phyloP scores from a whole-genome alignment of 2,329 filamentous ascomycete genomes.

The Fulvia fulva region DNA sequence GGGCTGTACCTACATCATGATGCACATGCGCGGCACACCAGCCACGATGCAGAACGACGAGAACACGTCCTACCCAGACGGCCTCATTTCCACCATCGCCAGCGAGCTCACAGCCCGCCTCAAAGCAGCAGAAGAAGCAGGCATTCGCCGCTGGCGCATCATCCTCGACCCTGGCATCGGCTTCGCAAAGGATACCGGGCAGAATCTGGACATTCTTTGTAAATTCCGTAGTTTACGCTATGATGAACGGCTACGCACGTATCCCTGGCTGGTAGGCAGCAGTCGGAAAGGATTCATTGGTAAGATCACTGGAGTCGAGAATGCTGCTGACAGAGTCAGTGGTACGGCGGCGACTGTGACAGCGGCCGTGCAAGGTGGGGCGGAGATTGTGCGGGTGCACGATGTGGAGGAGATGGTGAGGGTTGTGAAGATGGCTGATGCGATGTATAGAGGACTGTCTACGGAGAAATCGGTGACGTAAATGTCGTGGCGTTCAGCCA shows the following conservation, averaged over 20 bases:
- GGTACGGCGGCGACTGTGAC: conserved; percentile 87
- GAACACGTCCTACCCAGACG: conserved; percentile 57
- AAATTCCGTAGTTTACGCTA: conserved; percentile 61
- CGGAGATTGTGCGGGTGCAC: conserved; percentile 89
- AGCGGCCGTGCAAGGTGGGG: conserved; percentile 79
- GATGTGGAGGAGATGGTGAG: conserved; percentile 82
- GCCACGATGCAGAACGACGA: conserved; percentile 69
- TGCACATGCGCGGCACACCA: conserved; percentile 91
- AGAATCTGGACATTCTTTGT: conserved; percentile 78
- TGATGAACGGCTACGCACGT: conserved; percentile 48
- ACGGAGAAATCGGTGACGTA: no score
- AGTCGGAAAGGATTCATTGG: conserved; percentile 91
- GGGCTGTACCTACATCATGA: conserved; percentile 74
- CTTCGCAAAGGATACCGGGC: conserved; percentile 78
- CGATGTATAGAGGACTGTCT: conserved; percentile 50
- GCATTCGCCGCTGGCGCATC: conserved; percentile 88
- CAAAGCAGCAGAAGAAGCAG: conserved; percentile 70
- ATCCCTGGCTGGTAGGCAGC: conserved; percentile 86
- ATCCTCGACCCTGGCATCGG: conserved; percentile 91
- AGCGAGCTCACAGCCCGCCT: conserved; percentile 68
- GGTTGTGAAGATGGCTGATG: conserved; percentile 84
- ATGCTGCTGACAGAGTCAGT: conserved; percentile 68
- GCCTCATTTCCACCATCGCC: conserved; percentile 62
- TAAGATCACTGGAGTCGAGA: conserved; percentile 68
- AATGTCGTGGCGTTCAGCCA: not conserved